Percentiles rank a stretch among this genome's conserved stretches.
phyloP scores from a whole-genome alignment of 2,329 filamentous ascomycete genomes.

The Alternaria burnsii region DNA sequence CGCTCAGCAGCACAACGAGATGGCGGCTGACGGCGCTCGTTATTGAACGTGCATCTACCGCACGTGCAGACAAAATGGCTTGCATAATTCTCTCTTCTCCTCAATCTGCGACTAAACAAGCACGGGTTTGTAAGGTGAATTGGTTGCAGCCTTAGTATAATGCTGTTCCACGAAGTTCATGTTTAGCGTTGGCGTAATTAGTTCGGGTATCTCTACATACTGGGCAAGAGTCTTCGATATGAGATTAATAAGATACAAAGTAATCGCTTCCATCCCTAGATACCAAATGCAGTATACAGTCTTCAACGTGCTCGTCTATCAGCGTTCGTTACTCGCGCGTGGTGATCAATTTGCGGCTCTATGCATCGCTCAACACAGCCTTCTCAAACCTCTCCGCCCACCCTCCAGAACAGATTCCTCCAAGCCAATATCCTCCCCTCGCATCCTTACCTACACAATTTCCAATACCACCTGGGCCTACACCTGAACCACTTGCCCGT shows the following conservation, averaged over 20 bases:
- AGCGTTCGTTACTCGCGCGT: neutral
- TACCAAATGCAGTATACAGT: too few species aligned
- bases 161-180: neutral
- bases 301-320: neutral
- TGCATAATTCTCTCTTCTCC: too few species aligned
- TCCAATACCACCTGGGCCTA: slow-evolving; percentile 17
- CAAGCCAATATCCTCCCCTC: slow-evolving; percentile 31
- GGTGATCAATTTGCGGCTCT: neutral
- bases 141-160: neutral
- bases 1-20: slow-evolving; percentile 10
- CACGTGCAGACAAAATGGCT: neutral
- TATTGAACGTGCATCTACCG: neutral
- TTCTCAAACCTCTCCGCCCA: slow-evolving; percentile 1
- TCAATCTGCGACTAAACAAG: neutral
- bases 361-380: neutral
- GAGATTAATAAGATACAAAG: neutral
- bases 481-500: slow-evolving; percentile 6
- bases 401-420: slow-evolving; percentile 7
- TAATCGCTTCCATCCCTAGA: neutral
- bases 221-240: neutral
- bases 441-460: slow-evolving; percentile 25
- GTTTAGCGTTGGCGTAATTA: neutral
- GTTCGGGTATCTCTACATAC: neutral
- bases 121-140: neutral
- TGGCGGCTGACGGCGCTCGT: slow-evolving; percentile 1